These are phyloP conservation scores for Apiosordaria backusii DNA, from an alignment of 495 filamentous ascomycete genomes.

Conservation along the genomic window DNA sequence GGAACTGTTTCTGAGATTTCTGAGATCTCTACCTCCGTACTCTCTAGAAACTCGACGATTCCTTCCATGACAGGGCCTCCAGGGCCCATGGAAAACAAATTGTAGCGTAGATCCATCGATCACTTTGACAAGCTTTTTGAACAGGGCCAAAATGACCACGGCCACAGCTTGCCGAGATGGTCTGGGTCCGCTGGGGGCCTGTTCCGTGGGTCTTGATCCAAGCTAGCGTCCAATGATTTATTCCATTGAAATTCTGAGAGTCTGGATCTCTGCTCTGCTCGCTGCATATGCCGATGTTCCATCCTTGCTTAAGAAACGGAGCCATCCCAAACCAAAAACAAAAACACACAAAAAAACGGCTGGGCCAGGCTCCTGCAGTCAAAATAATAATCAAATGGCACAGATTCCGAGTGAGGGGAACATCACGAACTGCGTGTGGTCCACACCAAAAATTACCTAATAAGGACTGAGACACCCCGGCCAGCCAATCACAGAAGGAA, in stretches of 20 bases:
- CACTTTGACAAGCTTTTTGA: neutral
- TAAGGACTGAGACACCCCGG: slow-evolving; percentile 7
- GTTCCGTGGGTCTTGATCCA: neutral
- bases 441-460: slow-evolving; percentile 8
- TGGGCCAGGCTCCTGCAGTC: neutral
- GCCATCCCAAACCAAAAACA: neutral
- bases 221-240: neutral
- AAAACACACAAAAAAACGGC: neutral
- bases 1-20: neutral
- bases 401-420: neutral
- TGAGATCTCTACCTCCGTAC: neutral
- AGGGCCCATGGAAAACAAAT: neutral
- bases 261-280: neutral
- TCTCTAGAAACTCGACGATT: neutral
- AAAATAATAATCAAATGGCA: neutral
- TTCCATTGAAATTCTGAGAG: neutral
- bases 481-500: neutral
- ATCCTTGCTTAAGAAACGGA: neutral
- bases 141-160: too few species aligned
- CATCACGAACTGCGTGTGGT: neutral
- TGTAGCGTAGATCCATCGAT: neutral
- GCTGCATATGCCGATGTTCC: neutral
- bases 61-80: neutral
- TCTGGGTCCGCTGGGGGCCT: neutral
- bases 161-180: neutral